Evolutionary conservation across 2,329 filamentous ascomycete genomes (phyloP).

Genomic region (Aureobasidium sp.): DNA sequence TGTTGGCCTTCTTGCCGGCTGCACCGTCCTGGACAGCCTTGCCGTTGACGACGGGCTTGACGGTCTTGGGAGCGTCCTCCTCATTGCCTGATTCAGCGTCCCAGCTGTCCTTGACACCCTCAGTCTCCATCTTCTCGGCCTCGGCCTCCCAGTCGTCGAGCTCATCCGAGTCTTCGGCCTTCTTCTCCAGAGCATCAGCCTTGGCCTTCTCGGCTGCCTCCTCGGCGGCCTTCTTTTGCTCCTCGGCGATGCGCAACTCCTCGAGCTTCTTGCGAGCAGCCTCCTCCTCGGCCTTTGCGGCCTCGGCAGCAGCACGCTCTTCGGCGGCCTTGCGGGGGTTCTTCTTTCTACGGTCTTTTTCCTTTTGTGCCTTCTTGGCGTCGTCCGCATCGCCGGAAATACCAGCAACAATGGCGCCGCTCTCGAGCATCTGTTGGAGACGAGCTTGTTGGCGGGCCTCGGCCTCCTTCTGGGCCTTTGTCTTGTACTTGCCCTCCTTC

Average conservation of each 20-base stretch:
- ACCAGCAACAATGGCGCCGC: slow-evolving; percentile 52
- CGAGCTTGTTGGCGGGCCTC: slow-evolving; percentile 71
- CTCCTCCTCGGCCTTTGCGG: slow-evolving; percentile 36
- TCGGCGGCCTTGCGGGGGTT: slow-evolving; percentile 54
- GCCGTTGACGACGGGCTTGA: slow-evolving; percentile 28
- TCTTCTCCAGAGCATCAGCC: slow-evolving; percentile 58
- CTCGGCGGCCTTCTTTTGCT: slow-evolving; percentile 69
- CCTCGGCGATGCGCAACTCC: slow-evolving; percentile 42
- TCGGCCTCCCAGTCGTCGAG: slow-evolving; percentile 80
- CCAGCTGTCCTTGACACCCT: slow-evolving; percentile 88
- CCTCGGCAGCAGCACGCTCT: slow-evolving; percentile 32
- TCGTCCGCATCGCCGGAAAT: slow-evolving; percentile 50
- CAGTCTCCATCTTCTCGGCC: slow-evolving; percentile 63
- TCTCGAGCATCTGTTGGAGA: slow-evolving; percentile 75
- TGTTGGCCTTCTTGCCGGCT: slow-evolving; percentile 20
- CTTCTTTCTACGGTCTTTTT: slow-evolving; percentile 70
- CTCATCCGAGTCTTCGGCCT: slow-evolving; percentile 55
- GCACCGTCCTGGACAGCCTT: slow-evolving; percentile 25
- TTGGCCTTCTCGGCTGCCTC: slow-evolving; percentile 67
- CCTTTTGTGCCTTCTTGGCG: slow-evolving; percentile 71
- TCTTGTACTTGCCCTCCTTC: slow-evolving; percentile 78
- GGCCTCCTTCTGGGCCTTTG: slow-evolving; percentile 76
- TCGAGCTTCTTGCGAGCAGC: slow-evolving; percentile 48
- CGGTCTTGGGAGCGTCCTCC: slow-evolving; percentile 43
- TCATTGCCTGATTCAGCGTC: slow-evolving; percentile 77